Evolutionary conservation across 2,329 filamentous ascomycete genomes (phyloP).

Genomic region (Fusarium buxicola): DNA sequence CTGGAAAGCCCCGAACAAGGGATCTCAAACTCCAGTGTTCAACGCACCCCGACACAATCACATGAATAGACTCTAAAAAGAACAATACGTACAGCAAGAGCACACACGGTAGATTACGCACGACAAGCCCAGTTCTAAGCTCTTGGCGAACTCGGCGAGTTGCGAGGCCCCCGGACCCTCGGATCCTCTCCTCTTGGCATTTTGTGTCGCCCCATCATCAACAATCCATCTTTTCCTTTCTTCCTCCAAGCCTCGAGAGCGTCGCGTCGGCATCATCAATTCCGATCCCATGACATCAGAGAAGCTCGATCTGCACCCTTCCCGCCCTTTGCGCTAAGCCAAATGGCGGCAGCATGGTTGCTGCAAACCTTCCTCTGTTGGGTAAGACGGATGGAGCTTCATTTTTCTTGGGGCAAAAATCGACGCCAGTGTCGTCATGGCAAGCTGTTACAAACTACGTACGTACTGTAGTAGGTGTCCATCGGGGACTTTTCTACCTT

Average conservation of each 20-base stretch:
- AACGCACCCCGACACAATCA: not conserved
- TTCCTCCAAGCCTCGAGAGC: constrained; percentile 15
- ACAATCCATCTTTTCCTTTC: no score
- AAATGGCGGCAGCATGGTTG: constrained; percentile 12
- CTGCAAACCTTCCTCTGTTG: constrained; percentile 20
- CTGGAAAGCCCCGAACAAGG: not conserved
- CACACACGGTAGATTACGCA: constrained; percentile 1
- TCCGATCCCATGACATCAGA: constrained; percentile 35
- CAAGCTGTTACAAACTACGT: constrained; percentile 13
- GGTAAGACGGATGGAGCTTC: constrained; percentile 23
- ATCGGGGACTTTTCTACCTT: constrained; percentile 17
- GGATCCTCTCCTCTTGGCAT: no score
- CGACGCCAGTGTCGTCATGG: constrained; percentile 32
- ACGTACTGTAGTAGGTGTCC: no score
- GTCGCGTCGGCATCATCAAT: constrained; percentile 34
- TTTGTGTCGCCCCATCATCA: constrained; percentile 19
- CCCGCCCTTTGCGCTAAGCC: constrained; percentile 14
- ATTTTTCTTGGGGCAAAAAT: constrained; percentile 5
- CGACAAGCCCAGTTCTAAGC: constrained; percentile 6
- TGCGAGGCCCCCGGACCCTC: no score
- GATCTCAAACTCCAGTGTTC: no score
- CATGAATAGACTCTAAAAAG: not conserved
- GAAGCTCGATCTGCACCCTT: not conserved
- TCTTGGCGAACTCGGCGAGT: no score
- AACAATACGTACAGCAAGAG: not conserved